Conservation (phyloP, 805 yeast genomes). For the Cyberlindnera bimundalis region DNA sequence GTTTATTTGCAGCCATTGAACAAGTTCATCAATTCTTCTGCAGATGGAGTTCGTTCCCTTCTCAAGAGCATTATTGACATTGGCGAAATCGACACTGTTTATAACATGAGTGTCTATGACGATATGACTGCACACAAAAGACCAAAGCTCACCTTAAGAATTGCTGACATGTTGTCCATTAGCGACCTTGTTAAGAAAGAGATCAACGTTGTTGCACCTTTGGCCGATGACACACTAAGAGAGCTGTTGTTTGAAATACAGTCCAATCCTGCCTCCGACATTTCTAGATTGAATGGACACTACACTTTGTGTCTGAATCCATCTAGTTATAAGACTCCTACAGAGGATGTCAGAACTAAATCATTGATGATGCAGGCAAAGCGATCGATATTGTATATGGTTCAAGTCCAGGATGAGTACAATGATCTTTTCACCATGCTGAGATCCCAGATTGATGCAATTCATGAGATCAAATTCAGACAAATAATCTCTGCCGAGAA, state of each 20-base stretch:
- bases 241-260: conserved; percentile 40
- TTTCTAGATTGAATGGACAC: conserved; percentile 48
- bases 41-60: conserved; percentile 42
- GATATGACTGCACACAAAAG: conserved; percentile 58
- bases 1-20: conserved; percentile 77
- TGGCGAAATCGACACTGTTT: conserved; percentile 55
- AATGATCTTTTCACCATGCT: conserved; percentile 65
- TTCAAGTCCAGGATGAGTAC: conserved; percentile 73
- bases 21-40: conserved; percentile 57
- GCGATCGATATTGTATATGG: conserved; percentile 74
- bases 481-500: conserved; percentile 50
- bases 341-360: conserved; percentile 53
- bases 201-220: conserved; percentile 42
- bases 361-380: conserved; percentile 73
- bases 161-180: conserved; percentile 44
- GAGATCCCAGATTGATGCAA: conserved; percentile 59
- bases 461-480: conserved; percentile 65
- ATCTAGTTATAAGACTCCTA: conserved; percentile 40
- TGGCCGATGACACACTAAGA: conserved; percentile 52
- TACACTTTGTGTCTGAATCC: conserved; percentile 60
- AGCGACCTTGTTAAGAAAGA: conserved; percentile 41
- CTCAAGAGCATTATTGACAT: conserved; percentile 49
- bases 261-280: conserved; percentile 42
- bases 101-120: conserved; percentile 60
- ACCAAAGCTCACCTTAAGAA: conserved; percentile 44